Base-by-base conservation (phyloP, 2,329 filamentous ascomycete genomes). In the Furcasterigmium sp. region DNA sequence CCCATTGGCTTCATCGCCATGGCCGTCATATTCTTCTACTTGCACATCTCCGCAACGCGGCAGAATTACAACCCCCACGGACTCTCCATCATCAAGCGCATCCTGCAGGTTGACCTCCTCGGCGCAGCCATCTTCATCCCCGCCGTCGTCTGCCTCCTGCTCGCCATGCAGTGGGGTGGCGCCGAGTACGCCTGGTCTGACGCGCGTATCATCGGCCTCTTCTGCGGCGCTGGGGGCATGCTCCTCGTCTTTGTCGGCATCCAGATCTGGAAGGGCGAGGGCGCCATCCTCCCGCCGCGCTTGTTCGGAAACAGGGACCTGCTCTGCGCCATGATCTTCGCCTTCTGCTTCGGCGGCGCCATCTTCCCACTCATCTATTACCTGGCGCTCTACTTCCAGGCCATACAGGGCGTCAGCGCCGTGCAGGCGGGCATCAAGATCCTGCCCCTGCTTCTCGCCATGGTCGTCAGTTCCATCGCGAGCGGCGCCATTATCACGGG, bases 121-220 rank as follows among this genome's bases (percentile, higher is more conserved):
- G 76, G 77, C 21, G 68, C 70, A 2, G 56, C 56, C n/a, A 58
- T 76, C 45, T 68, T 79, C 52, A 64, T 78, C 21, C 72, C 76
- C 1, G 67, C 69, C 29, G 65, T 79, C 37, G 56, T 79, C 47
- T 73, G 69, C 50, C 62, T 80, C 11, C 59, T 81, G 8, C 64
- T 82, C 4, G 76, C 75, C 8, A 61, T 81, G 29, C 71, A 80
- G 51, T 80, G 73, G 70, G 78, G 76, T 13, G 78, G 78, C 8
- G 61, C 68, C 30, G 56, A 69, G 19, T 72, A 74, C 43, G 40
- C 75, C 4, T 82, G 76, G 77, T 62, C 56, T 44, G 67, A 63
- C 57, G 57, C 66, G 11, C 62, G 58, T 19, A 64, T 78, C 39
- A 72, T 79, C 29, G 74, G 72, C 2, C 59, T 80, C 17, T 70